Base-by-base conservation (phyloP, 805 yeast genomes). In the Pichia insulana region DNA sequence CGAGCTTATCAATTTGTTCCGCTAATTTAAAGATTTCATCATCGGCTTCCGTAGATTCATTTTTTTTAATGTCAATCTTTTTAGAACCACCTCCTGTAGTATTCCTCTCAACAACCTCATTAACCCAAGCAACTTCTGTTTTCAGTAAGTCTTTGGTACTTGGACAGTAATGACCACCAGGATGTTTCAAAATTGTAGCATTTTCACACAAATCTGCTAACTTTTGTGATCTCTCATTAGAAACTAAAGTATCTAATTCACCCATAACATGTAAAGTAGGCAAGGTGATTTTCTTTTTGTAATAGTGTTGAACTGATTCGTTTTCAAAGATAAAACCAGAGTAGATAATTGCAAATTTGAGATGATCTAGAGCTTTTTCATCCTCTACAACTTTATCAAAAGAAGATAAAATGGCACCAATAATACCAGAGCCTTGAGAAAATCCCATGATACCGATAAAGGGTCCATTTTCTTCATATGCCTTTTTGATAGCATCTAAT, bases 141-240 rank as follows among this genome's bases (percentile, higher is more conserved):
- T 53, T 58, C 15, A 64, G 33, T 19, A 62, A 45, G 33, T 56
- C 62, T 60, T 83, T 84, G 39, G 88, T 81, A 62, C 86, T 87
- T 25, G 97, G 98, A 37, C 90, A 96, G 65, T 83, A 88, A 58
- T 90, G 98, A 2, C 97, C 97, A 47, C 98, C 97, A 9, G 97
- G 97, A 56, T 90, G 98, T 49, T 75, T 81, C 45, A 82, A 40
- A 15, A 61, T 46, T 7, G 62, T 68, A 6, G 83, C 65, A 25
- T 61, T 67, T 17, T 64, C 71, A 40, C 74, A 73, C 40, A 81
- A 75, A 15, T 73, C 71, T 44, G 72, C 76, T 34, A 92, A 65
- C 19, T 70, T 69, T 63, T 75, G 65, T 0, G 89, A 74, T 53
- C 95, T 70, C 20, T 75, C 82, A 22, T 78, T 79, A 8, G 83